Evolutionary conservation across 2,329 filamentous ascomycete species (phyloP).

Genomic region (Exophiala dermatitidis): DNA sequence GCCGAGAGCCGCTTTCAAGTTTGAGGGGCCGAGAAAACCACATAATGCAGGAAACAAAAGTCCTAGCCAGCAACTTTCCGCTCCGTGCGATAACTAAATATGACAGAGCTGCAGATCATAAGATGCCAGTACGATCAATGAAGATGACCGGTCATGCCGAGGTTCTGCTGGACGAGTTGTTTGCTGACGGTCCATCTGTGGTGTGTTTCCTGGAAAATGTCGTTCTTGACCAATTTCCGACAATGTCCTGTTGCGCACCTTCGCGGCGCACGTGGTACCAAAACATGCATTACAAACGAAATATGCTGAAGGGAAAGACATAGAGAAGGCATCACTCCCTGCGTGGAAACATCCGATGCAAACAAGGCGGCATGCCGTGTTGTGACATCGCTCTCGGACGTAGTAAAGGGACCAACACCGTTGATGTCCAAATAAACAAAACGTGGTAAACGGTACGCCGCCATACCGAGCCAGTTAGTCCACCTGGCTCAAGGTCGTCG

Average conservation of each 20-base stretch:
- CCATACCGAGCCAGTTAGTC: conserved; percentile 22
- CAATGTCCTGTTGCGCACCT: conserved; percentile 2
- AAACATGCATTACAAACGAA: conserved; percentile 18
- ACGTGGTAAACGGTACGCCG: conserved; percentile 12
- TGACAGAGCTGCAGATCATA: conserved; percentile 25
- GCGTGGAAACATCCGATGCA: background rate
- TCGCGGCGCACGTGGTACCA: conserved; percentile 1
- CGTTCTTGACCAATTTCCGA: conserved; percentile 3
- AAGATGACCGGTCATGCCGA: conserved; percentile 26
- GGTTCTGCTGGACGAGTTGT: conserved; percentile 15
- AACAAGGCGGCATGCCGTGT: too few relatives aligned
- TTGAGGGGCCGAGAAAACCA: background rate
- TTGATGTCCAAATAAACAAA: background rate
- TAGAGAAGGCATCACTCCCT: background rate
- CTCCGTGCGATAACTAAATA: conserved; percentile 29
- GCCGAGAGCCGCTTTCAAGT: too few relatives aligned
- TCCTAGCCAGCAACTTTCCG: conserved; percentile 10
- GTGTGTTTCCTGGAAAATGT: background rate
- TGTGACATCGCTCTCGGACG: too few relatives aligned
- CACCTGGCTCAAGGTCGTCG: conserved; percentile 23
- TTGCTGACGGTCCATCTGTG: conserved; percentile 9
- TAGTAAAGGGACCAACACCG: too few relatives aligned
- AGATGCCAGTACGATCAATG: conserved; percentile 27
- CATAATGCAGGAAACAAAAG: conserved; percentile 3
- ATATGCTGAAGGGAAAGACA: conserved; percentile 2